Percentiles rank a stretch among this genome's conserved stretches.
phyloP scores from a whole-genome alignment of 345 rosid species.

The Physaria fendleri region DNA sequence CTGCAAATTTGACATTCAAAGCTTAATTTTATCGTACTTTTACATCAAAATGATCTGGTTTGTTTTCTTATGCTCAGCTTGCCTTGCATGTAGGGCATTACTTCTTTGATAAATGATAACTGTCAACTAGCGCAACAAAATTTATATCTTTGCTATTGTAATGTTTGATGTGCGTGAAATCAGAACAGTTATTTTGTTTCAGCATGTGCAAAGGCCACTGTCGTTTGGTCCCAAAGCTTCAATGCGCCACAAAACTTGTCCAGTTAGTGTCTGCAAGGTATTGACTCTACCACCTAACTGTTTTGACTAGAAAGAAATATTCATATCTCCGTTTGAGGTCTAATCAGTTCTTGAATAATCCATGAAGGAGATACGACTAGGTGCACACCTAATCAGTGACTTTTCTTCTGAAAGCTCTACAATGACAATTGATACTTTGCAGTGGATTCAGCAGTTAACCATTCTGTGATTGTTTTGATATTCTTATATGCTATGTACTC shows the following conservation, averaged over 20 bases:
- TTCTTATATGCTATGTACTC: slow-evolving; percentile 9
- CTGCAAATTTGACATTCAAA: neutral
- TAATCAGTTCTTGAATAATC: slow-evolving; percentile 17
- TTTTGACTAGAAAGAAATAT: slow-evolving; percentile 2
- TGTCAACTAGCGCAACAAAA: neutral
- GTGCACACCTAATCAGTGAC: slow-evolving; percentile 67
- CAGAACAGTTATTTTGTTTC: slow-evolving; percentile 27
- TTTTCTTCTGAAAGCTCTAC: slow-evolving; percentile 62
- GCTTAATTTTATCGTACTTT: neutral
- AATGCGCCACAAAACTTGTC: slow-evolving; percentile 70
- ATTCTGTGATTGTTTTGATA: slow-evolving; percentile 13
- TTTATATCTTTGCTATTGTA: neutral
- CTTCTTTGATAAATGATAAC: slow-evolving; percentile 1
- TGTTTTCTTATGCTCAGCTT: neutral
- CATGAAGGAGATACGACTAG: slow-evolving; percentile 65
- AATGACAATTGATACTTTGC: slow-evolving; percentile 40
- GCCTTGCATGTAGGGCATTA: neutral
- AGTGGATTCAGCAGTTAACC: slow-evolving; percentile 1
- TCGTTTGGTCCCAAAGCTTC: slow-evolving; percentile 96
- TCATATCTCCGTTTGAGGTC: slow-evolving; percentile 20
- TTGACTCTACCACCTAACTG: slow-evolving; percentile 8
- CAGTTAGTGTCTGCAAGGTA: slow-evolving; percentile 93
- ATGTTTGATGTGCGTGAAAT: neutral
- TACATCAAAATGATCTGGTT: neutral
- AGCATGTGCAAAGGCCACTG: slow-evolving; percentile 93